A percentile compares a stretch with the other conserved stretches of the same genome.
phyloP scores from a whole-genome alignment of 1,284 basidiomycete genomes.

The Peniophora sp. region DNA sequence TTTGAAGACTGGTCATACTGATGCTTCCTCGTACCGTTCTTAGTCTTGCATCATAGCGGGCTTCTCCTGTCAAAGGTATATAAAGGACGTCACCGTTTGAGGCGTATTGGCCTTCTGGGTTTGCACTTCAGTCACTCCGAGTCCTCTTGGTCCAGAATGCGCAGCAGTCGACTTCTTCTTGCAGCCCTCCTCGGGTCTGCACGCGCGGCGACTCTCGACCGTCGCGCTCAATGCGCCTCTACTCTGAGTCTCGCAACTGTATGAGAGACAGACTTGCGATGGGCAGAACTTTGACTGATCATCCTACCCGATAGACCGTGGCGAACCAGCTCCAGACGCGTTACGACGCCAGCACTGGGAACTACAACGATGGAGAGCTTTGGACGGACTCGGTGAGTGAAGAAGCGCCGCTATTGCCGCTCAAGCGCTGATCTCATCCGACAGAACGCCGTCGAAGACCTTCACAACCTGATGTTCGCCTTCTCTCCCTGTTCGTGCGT shows the following conservation, averaged over 20 bases:
- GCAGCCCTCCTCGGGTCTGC: not conserved
- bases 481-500: too few species aligned
- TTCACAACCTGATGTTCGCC: constrained; percentile 41
- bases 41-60: too few species aligned
- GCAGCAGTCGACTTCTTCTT: not conserved
- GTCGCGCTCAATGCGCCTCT: not conserved
- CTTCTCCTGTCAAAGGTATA: too few species aligned
- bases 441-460: constrained; percentile 46
- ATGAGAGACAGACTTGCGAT: not conserved
- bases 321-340: constrained; percentile 34
- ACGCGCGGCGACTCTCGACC: not conserved
- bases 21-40: too few species aligned
- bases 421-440: not conserved
- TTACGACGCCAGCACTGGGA: constrained; percentile 26
- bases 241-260: not conserved
- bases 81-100: too few species aligned
- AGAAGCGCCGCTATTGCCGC: too few species aligned
- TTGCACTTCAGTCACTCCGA: too few species aligned
- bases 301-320: constrained; percentile 14
- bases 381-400: constrained; percentile 47
- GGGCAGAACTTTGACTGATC: not conserved
- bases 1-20: too few species aligned
- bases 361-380: constrained; percentile 37
- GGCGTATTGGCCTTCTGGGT: too few species aligned
- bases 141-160: too few species aligned